Conservation (phyloP, 1,284 basidiomycete species). For the Phellinidium pouzarii region DNA sequence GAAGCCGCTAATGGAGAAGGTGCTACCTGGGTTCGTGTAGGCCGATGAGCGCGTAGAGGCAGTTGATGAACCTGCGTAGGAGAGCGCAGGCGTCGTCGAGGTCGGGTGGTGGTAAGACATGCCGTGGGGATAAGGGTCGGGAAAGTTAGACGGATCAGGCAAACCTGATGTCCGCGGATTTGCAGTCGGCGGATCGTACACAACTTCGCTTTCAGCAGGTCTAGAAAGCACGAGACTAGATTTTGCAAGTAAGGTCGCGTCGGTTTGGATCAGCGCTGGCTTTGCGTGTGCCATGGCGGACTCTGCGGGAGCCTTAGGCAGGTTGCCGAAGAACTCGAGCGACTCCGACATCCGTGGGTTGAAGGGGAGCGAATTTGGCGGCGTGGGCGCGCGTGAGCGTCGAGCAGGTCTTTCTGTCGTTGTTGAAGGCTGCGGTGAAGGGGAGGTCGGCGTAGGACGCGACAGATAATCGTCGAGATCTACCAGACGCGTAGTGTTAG, state of each 20-base stretch:
- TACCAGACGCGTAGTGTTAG: neutral
- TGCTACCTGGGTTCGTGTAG: slow-evolving; percentile 62
- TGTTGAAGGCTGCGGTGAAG: slow-evolving; percentile 10
- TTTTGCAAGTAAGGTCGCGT: slow-evolving; percentile 1
- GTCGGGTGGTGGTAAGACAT: slow-evolving; percentile 32
- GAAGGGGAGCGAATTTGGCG: neutral
- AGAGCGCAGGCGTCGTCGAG: slow-evolving; percentile 49
- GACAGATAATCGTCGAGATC: slow-evolving; percentile 15
- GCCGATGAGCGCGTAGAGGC: slow-evolving; percentile 70
- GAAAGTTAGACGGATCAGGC: slow-evolving; percentile 58
- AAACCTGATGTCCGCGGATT: slow-evolving; percentile 41
- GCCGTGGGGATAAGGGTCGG: slow-evolving; percentile 40
- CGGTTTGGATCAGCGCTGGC: slow-evolving; percentile 8
- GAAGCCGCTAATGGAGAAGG: slow-evolving; percentile 28
- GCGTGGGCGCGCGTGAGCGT: slow-evolving; percentile 1
- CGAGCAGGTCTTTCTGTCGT: slow-evolving; percentile 2
- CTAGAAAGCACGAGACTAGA: slow-evolving; percentile 23
- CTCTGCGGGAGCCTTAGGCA: neutral
- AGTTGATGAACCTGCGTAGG: slow-evolving; percentile 58
- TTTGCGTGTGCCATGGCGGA: slow-evolving; percentile 7
- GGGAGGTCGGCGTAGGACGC: slow-evolving; percentile 2
- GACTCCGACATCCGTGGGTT: slow-evolving; percentile 2
- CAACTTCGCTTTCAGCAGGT: slow-evolving; percentile 35
- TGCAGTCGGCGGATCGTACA: slow-evolving; percentile 36
- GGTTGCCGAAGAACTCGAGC: slow-evolving; percentile 12